phyloP scores from a whole-genome alignment of 2,329 filamentous ascomycete species.

The Alternaria longipes region DNA sequence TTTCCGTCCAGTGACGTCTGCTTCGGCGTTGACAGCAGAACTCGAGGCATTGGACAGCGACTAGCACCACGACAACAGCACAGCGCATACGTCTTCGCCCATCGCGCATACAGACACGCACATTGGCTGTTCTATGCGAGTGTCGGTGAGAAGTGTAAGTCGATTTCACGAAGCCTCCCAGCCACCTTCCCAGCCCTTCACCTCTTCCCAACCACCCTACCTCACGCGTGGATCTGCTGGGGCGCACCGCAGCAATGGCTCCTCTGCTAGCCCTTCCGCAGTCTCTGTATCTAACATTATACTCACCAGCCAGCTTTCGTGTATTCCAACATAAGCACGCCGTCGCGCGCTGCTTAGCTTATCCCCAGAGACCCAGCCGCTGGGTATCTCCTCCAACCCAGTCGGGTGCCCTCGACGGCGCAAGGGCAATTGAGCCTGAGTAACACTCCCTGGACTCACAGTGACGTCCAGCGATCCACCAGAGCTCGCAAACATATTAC shows the following conservation, averaged over 20 bases:
- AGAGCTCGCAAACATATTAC: slow-evolving; percentile 42
- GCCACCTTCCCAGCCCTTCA: slow-evolving; percentile 33
- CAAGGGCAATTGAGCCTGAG: slow-evolving; percentile 26
- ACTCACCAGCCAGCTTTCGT: slow-evolving; percentile 31
- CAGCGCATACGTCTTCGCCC: slow-evolving; percentile 20
- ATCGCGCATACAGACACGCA: slow-evolving; percentile 23
- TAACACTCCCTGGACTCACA: slow-evolving; percentile 27
- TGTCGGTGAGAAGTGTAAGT: slow-evolving; percentile 30
- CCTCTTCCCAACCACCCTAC: slow-evolving; percentile 14
- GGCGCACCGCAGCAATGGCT: slow-evolving; percentile 33
- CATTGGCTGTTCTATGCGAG: slow-evolving; percentile 17
- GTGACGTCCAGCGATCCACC: slow-evolving; percentile 40
- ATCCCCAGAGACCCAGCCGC: slow-evolving; percentile 25
- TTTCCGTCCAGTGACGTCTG: slow-evolving; percentile 28
- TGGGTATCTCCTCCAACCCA: slow-evolving; percentile 26
- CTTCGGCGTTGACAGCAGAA: slow-evolving; percentile 22
- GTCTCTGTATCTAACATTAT: slow-evolving; percentile 33
- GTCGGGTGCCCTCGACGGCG: slow-evolving; percentile 33
- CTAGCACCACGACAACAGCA: slow-evolving; percentile 18
- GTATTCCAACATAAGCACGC: slow-evolving; percentile 31
- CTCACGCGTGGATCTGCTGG: slow-evolving; percentile 17
- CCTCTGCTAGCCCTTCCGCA: slow-evolving; percentile 32
- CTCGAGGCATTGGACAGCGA: slow-evolving; percentile 21
- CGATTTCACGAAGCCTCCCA: slow-evolving; percentile 21
- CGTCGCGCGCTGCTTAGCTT: slow-evolving; percentile 21